These are phyloP conservation scores for Suillus subluteus DNA, from an alignment of 768 basidiomycete species.

Conservation along the genomic window DNA sequence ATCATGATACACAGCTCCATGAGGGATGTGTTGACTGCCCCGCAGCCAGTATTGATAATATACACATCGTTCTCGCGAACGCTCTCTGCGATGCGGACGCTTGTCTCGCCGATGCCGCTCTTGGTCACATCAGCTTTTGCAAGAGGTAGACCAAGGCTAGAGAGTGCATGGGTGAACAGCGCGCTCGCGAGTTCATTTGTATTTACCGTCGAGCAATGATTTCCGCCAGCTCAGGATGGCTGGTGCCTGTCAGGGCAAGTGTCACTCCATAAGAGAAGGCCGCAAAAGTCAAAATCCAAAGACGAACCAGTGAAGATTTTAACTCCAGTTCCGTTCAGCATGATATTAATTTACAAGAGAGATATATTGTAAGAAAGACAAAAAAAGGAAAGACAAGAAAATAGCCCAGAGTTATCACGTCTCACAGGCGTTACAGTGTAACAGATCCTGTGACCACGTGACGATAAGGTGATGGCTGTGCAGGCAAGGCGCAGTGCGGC, in stretches of 20 bases:
- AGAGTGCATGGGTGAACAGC: slow-evolving; percentile 21
- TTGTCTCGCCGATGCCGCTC: slow-evolving; percentile 90
- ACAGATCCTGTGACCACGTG: too few species aligned
- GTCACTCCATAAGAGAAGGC: neutral
- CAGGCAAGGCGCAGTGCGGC: too few species aligned
- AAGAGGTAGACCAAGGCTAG: slow-evolving; percentile 86
- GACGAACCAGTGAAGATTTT: slow-evolving; percentile 61
- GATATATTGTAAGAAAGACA: slow-evolving; percentile 13
- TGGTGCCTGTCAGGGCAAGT: slow-evolving; percentile 65
- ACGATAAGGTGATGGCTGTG: too few species aligned
- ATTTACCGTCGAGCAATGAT: slow-evolving; percentile 88
- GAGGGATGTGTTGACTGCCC: slow-evolving; percentile 87
- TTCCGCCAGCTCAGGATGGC: slow-evolving; percentile 94
- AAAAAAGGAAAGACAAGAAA: slow-evolving; percentile 4
- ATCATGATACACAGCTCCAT: slow-evolving; percentile 99
- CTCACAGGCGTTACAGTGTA: too few species aligned
- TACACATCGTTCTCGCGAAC: slow-evolving; percentile 99
- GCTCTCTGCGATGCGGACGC: slow-evolving; percentile 90
- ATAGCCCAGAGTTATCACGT: too few species aligned
- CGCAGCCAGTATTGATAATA: slow-evolving; percentile 93
- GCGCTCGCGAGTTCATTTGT: slow-evolving; percentile 15
- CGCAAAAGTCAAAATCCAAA: neutral
- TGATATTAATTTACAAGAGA: slow-evolving; percentile 29
- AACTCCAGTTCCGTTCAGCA: slow-evolving; percentile 61
- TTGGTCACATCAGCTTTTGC: slow-evolving; percentile 86